Conservation (phyloP, 78 protist genomes). For the Planoprotostelium fungivorum region DNA sequence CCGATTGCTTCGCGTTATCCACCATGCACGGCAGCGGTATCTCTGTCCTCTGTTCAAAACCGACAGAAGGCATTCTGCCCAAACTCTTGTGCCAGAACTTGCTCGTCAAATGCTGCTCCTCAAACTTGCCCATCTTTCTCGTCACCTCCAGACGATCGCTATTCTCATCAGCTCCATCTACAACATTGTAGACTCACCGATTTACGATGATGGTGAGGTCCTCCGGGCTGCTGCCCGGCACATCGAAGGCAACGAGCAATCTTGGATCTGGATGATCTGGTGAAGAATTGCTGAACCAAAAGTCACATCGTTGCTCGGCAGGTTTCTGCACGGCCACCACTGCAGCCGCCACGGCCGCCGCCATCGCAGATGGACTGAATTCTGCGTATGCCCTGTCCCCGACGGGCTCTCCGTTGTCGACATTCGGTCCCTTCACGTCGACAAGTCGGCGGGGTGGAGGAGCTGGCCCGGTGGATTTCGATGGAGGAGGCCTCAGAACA, state of each 20-base stretch:
- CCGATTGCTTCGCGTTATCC: background rate
- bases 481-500: background rate
- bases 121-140: background rate
- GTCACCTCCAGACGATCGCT: background rate
- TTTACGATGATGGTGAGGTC: background rate
- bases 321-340: background rate
- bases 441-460: background rate
- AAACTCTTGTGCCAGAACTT: background rate
- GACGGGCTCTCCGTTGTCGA: background rate
- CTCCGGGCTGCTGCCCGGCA: background rate
- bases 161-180: background rate
- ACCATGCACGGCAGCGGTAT: background rate
- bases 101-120: background rate
- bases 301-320: background rate
- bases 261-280: background rate
- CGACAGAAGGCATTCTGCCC: background rate
- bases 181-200: background rate
- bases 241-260: background rate
- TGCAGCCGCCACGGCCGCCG: background rate
- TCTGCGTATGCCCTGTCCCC: background rate
- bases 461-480: background rate
- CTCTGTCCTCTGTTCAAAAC: background rate
- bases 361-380: background rate
- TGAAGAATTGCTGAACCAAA: background rate
- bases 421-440: background rate